A percentile compares a stretch with the other conserved stretches of the same genome.
Conservation (phyloP, 805 yeast species). For the Zygotorulaspora danielsina region DNA sequence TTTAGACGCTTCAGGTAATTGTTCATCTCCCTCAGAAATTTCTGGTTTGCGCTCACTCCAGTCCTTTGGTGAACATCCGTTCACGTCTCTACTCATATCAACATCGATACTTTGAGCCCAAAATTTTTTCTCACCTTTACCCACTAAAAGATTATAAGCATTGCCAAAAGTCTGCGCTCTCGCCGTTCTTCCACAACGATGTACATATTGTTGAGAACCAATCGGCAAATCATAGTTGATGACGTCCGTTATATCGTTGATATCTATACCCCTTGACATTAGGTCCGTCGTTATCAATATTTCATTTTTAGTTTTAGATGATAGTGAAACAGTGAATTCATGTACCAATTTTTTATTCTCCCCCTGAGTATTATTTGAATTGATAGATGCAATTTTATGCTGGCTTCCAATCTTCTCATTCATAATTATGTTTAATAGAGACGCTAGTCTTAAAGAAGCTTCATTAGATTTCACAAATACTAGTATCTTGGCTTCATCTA, state of each 20-base stretch:
- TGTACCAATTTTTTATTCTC: slow-evolving; percentile 55
- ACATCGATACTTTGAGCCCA: slow-evolving; percentile 52
- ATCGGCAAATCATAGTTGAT: slow-evolving; percentile 88
- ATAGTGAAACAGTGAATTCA: slow-evolving; percentile 51
- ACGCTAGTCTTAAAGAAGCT: slow-evolving; percentile 73
- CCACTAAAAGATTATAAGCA: slow-evolving; percentile 69
- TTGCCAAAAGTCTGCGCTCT: slow-evolving; percentile 79
- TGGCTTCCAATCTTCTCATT: slow-evolving; percentile 7
- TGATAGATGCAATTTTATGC: slow-evolving; percentile 44
- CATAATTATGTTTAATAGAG: slow-evolving; percentile 38
- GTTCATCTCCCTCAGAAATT: slow-evolving; percentile 35
- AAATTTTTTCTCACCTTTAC: slow-evolving; percentile 67
- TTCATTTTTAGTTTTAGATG: slow-evolving; percentile 29
- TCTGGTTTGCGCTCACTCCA: slow-evolving; percentile 15
- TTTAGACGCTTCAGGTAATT: slow-evolving; percentile 15
- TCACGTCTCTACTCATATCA: slow-evolving; percentile 49
- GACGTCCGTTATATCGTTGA: slow-evolving; percentile 64
- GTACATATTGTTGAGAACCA: slow-evolving; percentile 88
- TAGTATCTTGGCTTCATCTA: slow-evolving; percentile 17
- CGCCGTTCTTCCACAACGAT: slow-evolving; percentile 95
- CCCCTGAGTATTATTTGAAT: slow-evolving; percentile 51
- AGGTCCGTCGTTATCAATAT: slow-evolving; percentile 79
- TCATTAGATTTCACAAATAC: slow-evolving; percentile 54
- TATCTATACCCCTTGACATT: slow-evolving; percentile 93
- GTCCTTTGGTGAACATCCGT: slow-evolving; percentile 32